A percentile compares a stretch with the other conserved stretches of the same genome.
Conservation (phyloP, 176 grass and related monocot species). For the Ampelocalamus luodianensis region DNA sequence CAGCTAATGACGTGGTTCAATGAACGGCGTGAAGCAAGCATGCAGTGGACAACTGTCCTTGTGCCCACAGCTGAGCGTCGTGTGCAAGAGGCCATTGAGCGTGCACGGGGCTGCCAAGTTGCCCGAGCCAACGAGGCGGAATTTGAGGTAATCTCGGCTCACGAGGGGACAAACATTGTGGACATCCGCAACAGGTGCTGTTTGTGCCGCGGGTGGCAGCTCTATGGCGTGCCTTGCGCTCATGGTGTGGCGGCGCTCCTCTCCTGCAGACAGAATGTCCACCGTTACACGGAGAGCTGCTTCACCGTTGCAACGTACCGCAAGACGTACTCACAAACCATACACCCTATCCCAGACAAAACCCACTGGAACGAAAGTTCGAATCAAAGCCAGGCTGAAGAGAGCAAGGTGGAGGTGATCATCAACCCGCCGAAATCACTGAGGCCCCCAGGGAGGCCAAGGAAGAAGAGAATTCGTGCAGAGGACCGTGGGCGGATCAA, state of each 20-base stretch:
- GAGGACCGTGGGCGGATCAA: slow-evolving; percentile 81
- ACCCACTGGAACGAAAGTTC: slow-evolving; percentile 70
- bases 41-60: slow-evolving; percentile 87
- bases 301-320: slow-evolving; percentile 86
- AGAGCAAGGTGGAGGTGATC: slow-evolving; percentile 50
- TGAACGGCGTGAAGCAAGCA: slow-evolving; percentile 85
- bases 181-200: slow-evolving; percentile 94
- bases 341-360: slow-evolving; percentile 95
- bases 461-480: slow-evolving; percentile 75
- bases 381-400: slow-evolving; percentile 45
- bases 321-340: slow-evolving; percentile 92
- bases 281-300: slow-evolving; percentile 92
- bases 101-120: slow-evolving; percentile 85
- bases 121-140: slow-evolving; percentile 85
- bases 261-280: slow-evolving; percentile 93
- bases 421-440: slow-evolving; percentile 86
- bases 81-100: slow-evolving; percentile 88
- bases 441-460: slow-evolving; percentile 70
- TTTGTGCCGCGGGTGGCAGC: slow-evolving; percentile 93
- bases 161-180: slow-evolving; percentile 80
- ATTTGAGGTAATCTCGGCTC: slow-evolving; percentile 86
- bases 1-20: slow-evolving; percentile 99
- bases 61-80: slow-evolving; percentile 71
- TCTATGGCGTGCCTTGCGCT: slow-evolving; percentile 84
- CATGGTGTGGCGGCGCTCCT: slow-evolving; percentile 91